These are phyloP conservation scores for Spizellomyces punctatus DNA, from an alignment of 192 early-diverging fungal genomes.

Conservation along the genomic window DNA sequence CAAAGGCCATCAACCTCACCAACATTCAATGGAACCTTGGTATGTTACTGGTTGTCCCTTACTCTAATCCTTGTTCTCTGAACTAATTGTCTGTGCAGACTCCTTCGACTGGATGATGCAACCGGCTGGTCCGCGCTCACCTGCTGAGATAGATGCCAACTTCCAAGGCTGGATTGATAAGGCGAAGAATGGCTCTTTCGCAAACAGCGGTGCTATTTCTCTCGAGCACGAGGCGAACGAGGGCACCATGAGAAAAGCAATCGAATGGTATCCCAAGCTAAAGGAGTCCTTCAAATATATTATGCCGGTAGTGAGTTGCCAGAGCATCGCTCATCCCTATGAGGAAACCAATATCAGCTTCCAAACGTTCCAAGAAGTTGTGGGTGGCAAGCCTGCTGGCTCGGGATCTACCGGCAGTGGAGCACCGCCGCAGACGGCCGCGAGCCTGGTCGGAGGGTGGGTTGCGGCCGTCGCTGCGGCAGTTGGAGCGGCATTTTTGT, in stretches of 20 bases:
- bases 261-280: not conserved
- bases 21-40: conserved; percentile 1
- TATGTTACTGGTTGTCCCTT: not conserved
- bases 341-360: not conserved
- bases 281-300: not conserved
- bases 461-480: not conserved
- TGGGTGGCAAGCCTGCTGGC: not conserved
- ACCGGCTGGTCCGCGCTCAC: not conserved
- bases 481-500: not conserved
- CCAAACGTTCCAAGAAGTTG: not conserved
- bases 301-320: conserved; percentile 1
- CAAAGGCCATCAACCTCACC: not conserved
- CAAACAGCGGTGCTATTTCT: not conserved
- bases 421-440: no score
- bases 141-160: not conserved
- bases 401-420: no score
- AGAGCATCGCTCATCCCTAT: not conserved
- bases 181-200: not conserved
- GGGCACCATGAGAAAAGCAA: not conserved
- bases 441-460: not conserved
- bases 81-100: not conserved
- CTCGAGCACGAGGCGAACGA: not conserved
- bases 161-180: conserved; percentile 1
- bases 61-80: not conserved
- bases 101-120: not conserved